Conservation (phyloP, 495 filamentous ascomycete species). For the Penicillium pancosmium region DNA sequence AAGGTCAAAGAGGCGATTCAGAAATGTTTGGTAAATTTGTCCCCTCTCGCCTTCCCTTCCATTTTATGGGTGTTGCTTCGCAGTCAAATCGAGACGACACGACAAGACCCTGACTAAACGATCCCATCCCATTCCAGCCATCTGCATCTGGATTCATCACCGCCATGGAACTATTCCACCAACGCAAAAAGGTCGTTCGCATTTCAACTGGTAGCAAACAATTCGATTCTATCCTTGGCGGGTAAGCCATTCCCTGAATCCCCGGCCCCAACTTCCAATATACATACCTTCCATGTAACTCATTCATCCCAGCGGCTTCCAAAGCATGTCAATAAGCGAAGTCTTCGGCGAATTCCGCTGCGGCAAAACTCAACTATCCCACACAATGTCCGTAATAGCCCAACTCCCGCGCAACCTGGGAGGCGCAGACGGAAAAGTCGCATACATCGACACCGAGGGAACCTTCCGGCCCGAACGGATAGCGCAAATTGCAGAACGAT, state of each 20-base stretch:
- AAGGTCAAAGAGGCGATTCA: constrained; percentile 78
- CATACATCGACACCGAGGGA: constrained; percentile 81
- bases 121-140: constrained; percentile 47
- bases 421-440: constrained; percentile 77
- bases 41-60: background rate
- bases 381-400: constrained; percentile 71
- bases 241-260: constrained; percentile 41
- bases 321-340: constrained; percentile 81
- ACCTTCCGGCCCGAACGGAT: constrained; percentile 77
- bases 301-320: constrained; percentile 60
- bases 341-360: constrained; percentile 75
- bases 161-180: constrained; percentile 68
- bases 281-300: background rate
- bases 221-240: constrained; percentile 71
- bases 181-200: constrained; percentile 67
- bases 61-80: too few species aligned
- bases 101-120: background rate
- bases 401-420: constrained; percentile 64
- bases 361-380: constrained; percentile 72
- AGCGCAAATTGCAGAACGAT: constrained; percentile 73
- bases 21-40: constrained; percentile 63
- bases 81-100: background rate
- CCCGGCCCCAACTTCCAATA: background rate
- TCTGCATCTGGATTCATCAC: constrained; percentile 73
- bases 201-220: constrained; percentile 79